Percentiles rank a stretch among this genome's conserved stretches.
These are phyloP conservation scores for Eucalyptus microcorys DNA, from an alignment of 345 rosid species.

Conservation along the genomic window DNA sequence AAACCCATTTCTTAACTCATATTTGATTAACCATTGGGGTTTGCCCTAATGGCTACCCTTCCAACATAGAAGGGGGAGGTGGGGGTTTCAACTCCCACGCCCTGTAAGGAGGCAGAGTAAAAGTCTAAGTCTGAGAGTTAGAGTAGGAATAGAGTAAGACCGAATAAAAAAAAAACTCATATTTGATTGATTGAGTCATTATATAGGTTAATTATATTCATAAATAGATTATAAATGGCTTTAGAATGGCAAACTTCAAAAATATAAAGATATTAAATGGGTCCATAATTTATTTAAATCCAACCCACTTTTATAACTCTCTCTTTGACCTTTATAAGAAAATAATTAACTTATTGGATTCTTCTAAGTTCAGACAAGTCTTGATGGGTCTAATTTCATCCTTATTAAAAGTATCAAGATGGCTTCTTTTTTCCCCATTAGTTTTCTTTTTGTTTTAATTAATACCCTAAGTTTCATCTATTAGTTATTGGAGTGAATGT, in stretches of 20 bases:
- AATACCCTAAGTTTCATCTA: too few relatives aligned
- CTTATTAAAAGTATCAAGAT: too few relatives aligned
- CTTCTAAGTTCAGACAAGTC: neutral
- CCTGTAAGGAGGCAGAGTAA: fast-evolving
- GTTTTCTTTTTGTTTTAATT: too few relatives aligned
- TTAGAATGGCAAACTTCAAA: neutral
- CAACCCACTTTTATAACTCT: neutral
- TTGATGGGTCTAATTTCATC: neutral
- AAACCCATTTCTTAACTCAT: neutral
- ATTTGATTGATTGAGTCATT: neutral
- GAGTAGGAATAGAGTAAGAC: too few relatives aligned
- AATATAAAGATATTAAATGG: neutral
- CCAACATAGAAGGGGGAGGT: fast-evolving
- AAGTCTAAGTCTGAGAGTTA: too few relatives aligned
- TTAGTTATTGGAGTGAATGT: too few relatives aligned
- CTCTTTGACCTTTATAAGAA: neutral
- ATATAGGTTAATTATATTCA: neutral
- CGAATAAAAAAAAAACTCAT: neutral
- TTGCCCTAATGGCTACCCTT: too few relatives aligned
- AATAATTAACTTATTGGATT: neutral
- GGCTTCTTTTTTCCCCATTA: neutral
- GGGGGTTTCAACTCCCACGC: too few relatives aligned
- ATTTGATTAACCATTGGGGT: neutral
- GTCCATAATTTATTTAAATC: neutral
- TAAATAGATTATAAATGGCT: neutral